Evolutionary conservation across 768 basidiomycete species (phyloP), one percentile per base, ranked within the genome.

Genomic region (Kwoniella dendrophila): DNA sequence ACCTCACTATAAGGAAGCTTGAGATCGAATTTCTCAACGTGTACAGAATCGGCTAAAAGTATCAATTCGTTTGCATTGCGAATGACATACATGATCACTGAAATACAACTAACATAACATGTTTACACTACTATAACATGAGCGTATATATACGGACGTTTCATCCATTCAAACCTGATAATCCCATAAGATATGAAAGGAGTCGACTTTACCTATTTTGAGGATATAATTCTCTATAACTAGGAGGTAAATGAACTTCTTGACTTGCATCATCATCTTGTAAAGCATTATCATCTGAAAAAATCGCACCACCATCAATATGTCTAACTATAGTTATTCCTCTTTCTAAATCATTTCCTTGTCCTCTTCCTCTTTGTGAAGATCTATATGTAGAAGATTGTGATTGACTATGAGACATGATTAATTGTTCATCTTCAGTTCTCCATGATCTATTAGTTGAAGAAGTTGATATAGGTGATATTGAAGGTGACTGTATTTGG

Each of bases 161-260:
- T n/a, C n/a, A n/a, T n/a, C n/a, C n/a, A n/a, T n/a, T n/a, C 36
- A 18, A 8, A 38, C 36, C 36, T 8, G 8, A 38, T 38, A 8
- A 8, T 8, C 8, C 36, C 36, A 38, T 38, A 38, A 38, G 36
- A 38, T 18, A 38, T 18, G 36, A 38, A 8, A 18, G 8, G 36
- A 38, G n/a, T n/a, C n/a, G n/a, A n/a, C 16, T 10, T 20, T 51
- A 51, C 24, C 49, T 51, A 51, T 51, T 30, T 22, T 51, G 49
- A 51, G 49, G 49, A 51, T 65, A 65, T 10, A 65, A 20, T n/a
- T 65, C 63, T 7, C 58, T 44, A 56, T 65, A 65, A 33, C 52
- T 54, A 29, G 63, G 63, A 3, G 63, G 63, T 6, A 59, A 41
- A 53, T 56, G 58, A 18, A 56, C 41, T 40, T 59, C 53, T 5